phyloP scores from a whole-genome alignment of 495 filamentous ascomycete species.

The Paragyromitra xinjiangensis region DNA sequence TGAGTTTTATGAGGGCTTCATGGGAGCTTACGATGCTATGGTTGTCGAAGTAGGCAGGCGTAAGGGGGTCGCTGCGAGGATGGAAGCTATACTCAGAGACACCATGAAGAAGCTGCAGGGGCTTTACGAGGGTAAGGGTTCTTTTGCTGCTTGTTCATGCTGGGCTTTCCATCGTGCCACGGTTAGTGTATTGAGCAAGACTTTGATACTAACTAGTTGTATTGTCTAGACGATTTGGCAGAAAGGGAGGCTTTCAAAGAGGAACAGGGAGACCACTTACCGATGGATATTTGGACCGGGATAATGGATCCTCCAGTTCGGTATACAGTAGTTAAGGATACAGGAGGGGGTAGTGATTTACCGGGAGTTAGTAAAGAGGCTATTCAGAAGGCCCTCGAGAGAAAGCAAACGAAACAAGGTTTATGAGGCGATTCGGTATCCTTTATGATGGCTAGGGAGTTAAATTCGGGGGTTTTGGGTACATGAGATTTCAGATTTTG shows the following conservation, averaged over 20 bases:
- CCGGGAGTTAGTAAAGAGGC: constrained; percentile 67
- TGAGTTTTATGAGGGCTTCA: constrained; percentile 82
- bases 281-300: constrained; percentile 88
- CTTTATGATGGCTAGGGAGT: not conserved
- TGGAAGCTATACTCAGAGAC: constrained; percentile 76
- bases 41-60: constrained; percentile 83
- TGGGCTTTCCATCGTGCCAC: not conserved
- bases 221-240: constrained; percentile 66
- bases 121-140: constrained; percentile 67
- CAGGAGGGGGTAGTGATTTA: constrained; percentile 60
- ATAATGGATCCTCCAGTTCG: constrained; percentile 68
- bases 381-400: constrained; percentile 65
- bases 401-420: constrained; percentile 34
- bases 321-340: constrained; percentile 63
- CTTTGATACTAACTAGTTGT: constrained; percentile 2
- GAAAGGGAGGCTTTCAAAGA: constrained; percentile 80
- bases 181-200: constrained; percentile 12
- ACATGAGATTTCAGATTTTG: not conserved
- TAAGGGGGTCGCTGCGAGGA: constrained; percentile 72
- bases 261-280: constrained; percentile 85
- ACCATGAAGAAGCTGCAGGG: constrained; percentile 77
- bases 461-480: not conserved
- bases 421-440: constrained; percentile 16
- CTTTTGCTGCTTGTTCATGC: constrained; percentile 3
- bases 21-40: constrained; percentile 82